Percentiles rank a stretch among this genome's conserved stretches.
phyloP scores from a whole-genome alignment of 345 rosid species.

The Clausena lansium region DNA sequence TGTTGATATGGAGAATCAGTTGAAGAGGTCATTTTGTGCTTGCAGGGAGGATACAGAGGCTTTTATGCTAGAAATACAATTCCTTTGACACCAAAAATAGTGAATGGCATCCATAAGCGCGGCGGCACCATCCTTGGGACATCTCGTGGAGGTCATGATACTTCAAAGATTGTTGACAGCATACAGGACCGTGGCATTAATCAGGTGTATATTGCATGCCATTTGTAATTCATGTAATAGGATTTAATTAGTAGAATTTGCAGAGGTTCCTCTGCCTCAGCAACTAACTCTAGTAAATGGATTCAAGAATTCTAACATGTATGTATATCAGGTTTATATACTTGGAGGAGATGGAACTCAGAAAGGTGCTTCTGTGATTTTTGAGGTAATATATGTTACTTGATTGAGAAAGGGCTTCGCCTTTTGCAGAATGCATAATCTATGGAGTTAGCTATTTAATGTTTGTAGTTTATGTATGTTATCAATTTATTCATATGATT shows the following conservation, averaged over 20 bases:
- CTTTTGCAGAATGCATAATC: neutral
- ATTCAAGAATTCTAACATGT: neutral
- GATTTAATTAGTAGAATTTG: neutral
- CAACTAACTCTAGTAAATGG: neutral
- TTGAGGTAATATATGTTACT: slow-evolving; percentile 46
- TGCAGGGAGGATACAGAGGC: slow-evolving; percentile 87
- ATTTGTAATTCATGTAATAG: neutral
- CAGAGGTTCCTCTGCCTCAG: neutral
- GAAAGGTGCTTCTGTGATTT: slow-evolving; percentile 73
- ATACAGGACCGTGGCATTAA: slow-evolving; percentile 93
- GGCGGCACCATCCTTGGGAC: slow-evolving; percentile 89
- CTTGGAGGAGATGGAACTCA: slow-evolving; percentile 95
- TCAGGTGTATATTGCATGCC: slow-evolving; percentile 42
- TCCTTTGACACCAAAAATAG: slow-evolving; percentile 58
- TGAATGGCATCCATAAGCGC: slow-evolving; percentile 85
- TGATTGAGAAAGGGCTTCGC: neutral
- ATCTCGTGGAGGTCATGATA: slow-evolving; percentile 83
- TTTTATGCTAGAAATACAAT: slow-evolving; percentile 80
- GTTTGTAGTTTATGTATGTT: neutral
- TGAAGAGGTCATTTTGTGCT: neutral
- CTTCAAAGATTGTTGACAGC: slow-evolving; percentile 84
- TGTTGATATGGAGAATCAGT: neutral
- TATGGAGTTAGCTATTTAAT: neutral
- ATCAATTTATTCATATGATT: neutral
- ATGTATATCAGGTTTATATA: slow-evolving; percentile 54